Evolutionary conservation across 2,329 filamentous ascomycete genomes (phyloP), one percentile per base, ranked within the genome.

Genomic region (Verticillium alfalfae): DNA sequence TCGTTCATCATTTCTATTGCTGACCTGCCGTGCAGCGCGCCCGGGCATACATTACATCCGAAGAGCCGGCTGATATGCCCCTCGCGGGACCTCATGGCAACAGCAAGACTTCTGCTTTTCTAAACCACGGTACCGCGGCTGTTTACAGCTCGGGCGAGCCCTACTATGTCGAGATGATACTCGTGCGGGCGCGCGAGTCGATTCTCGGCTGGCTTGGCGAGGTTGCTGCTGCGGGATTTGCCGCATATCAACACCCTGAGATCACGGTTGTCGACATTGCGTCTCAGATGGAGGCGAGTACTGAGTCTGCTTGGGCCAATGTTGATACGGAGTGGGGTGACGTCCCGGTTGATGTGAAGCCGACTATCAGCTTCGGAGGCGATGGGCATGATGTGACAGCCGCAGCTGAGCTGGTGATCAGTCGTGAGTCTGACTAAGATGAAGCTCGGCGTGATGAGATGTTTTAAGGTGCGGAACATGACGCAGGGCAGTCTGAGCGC

Each of bases 141-240:
- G 82, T 87, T 64, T 89, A 89, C 73, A 88, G 88, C n/a, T 84
- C 88, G 1, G 88, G 88, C 3, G 85, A 90, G 64, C 67, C 74
- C 1, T 70, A 79, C 38, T 79, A 86, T 68, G 76, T 76, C 8
- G 91, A 96, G 71, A 78, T 79, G 41, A 82, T 91, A 64, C 80
- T 93, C 59, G 77, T 88, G 13, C 72, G 71, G 12, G 81, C 84
- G 0, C 82, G 85, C 65, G 67, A 70, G 13, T 72, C 77, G 2
- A 82, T 91, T 34, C 72, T 92, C 2, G 72, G 76, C 45, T 93
- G 88, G 81, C 77, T 93, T 39, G 75, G 85, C 57, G 76, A 84
- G 41, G 80, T 89, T 13, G 81, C 84, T 5, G 69, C 74, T 2
- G 66, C 70, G 2, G 67, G 63, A 3, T 61, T 69, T 0, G 64